These are phyloP conservation scores for Bipolaris zeicola DNA, from an alignment of 2,329 filamentous ascomycete genomes.

Conservation along the genomic window DNA sequence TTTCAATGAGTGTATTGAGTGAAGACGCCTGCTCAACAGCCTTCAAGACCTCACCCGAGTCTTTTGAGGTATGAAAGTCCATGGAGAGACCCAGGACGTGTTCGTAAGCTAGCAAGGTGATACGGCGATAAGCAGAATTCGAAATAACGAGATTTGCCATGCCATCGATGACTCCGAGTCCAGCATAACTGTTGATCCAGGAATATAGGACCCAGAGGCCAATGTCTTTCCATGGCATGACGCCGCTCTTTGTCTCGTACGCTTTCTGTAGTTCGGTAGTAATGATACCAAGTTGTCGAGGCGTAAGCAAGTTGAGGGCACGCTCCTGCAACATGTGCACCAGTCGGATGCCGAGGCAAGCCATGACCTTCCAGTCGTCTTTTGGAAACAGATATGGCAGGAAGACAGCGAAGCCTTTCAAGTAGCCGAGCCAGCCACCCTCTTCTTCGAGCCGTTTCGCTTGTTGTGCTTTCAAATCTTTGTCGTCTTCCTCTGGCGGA, in stretches of 20 bases:
- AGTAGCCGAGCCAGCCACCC: conserved; percentile 78
- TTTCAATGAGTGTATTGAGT: conserved; percentile 64
- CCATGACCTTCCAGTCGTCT: conserved; percentile 67
- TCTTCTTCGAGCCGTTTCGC: conserved; percentile 72
- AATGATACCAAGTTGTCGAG: conserved; percentile 80
- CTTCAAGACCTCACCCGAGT: conserved; percentile 67
- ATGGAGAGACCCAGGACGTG: conserved; percentile 73
- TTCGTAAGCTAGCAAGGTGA: conserved; percentile 66
- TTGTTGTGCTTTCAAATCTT: conserved; percentile 60
- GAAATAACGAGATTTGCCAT: conserved; percentile 62
- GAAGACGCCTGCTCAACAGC: conserved; percentile 68
- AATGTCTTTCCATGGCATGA: conserved; percentile 61
- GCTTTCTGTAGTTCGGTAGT: conserved; percentile 65
- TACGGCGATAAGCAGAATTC: conserved; percentile 62
- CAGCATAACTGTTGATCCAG: conserved; percentile 58
- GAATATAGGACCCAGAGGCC: conserved; percentile 55
- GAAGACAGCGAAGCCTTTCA: conserved; percentile 75
- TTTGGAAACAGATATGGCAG: conserved; percentile 80
- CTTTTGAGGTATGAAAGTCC: conserved; percentile 71
- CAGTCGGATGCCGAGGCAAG: conserved; percentile 69
- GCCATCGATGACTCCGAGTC: conserved; percentile 57
- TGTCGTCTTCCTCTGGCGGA: conserved; percentile 56
- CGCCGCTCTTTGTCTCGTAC: conserved; percentile 45
- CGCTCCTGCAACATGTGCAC: conserved; percentile 73
- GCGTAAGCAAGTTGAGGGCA: conserved; percentile 75